Evolutionary conservation across 805 yeast genomes (phyloP).

Genomic region (Starmerella ratchasimensis): DNA sequence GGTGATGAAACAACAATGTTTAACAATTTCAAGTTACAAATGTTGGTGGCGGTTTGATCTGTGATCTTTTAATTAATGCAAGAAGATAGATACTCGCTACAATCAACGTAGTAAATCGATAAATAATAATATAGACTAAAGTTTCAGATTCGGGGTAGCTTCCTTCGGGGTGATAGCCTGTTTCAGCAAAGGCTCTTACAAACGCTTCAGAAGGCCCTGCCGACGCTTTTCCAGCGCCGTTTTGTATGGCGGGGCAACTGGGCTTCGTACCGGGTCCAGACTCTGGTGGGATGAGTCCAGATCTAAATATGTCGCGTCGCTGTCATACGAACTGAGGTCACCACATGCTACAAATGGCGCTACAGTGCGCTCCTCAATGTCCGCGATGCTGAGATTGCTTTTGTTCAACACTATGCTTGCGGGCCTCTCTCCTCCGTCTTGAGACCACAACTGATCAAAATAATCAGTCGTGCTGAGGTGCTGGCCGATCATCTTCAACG

Average conservation of each 20-base stretch:
- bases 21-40: too few species aligned
- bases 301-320: slow-evolving; percentile 79
- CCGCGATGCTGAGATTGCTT: background rate
- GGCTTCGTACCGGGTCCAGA: slow-evolving; percentile 85
- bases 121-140: too few species aligned
- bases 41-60: too few species aligned
- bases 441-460: slow-evolving; percentile 42
- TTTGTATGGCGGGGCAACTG: slow-evolving; percentile 95
- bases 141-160: too few species aligned
- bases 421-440: slow-evolving; percentile 31
- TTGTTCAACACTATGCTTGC: too few species aligned
- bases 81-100: too few species aligned
- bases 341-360: slow-evolving; percentile 97
- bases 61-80: too few species aligned
- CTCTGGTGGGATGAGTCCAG: slow-evolving; percentile 33
- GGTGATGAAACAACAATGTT: too few species aligned
- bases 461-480: slow-evolving; percentile 61
- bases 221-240: slow-evolving; percentile 78
- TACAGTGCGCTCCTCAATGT: slow-evolving; percentile 49
- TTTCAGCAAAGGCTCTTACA: too few species aligned
- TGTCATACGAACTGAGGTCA: slow-evolving; percentile 71
- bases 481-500: slow-evolving; percentile 27
- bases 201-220: slow-evolving; percentile 35
- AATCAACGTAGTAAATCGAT: too few species aligned
- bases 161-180: too few species aligned